Evolutionary conservation across 139 green algal genomes (phyloP).

Genomic region (Yamagishiella unicocca): DNA sequence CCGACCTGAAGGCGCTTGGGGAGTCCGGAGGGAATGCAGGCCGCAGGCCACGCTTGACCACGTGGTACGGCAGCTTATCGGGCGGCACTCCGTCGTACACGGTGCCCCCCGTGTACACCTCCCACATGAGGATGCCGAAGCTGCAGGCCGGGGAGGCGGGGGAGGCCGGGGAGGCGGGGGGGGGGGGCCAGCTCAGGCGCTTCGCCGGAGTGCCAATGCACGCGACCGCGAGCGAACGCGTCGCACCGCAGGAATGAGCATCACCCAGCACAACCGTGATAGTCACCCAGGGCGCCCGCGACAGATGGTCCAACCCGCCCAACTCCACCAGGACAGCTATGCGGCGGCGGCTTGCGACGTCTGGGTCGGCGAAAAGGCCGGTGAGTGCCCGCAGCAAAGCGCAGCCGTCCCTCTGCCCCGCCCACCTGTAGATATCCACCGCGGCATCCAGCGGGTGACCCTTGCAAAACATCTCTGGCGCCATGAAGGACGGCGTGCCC

Average conservation of each 20-base stretch:
- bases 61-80: slow-evolving; percentile 42
- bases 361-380: no score
- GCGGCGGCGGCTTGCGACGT: no score
- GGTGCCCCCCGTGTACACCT: slow-evolving; percentile 10
- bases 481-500: slow-evolving; percentile 44
- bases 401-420: background rate
- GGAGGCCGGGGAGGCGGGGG: no score
- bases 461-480: slow-evolving; percentile 48
- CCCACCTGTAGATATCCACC: slow-evolving; percentile 32
- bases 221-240: no score
- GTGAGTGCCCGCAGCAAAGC: no score
- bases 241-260: no score
- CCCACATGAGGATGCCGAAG: slow-evolving; percentile 43
- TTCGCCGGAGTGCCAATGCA: no score
- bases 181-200: no score
- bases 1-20: slow-evolving; percentile 19
- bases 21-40: slow-evolving; percentile 25
- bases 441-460: slow-evolving; percentile 28
- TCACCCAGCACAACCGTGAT: no score
- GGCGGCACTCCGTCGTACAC: slow-evolving; percentile 35
- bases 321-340: no score
- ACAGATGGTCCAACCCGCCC: no score
- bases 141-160: background rate
- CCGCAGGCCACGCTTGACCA: slow-evolving; percentile 37
- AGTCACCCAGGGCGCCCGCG: no score